Percentiles rank a stretch among this genome's conserved stretches.
Conservation (phyloP, 2,329 filamentous ascomycete genomes). For the Thelonectria olida region DNA sequence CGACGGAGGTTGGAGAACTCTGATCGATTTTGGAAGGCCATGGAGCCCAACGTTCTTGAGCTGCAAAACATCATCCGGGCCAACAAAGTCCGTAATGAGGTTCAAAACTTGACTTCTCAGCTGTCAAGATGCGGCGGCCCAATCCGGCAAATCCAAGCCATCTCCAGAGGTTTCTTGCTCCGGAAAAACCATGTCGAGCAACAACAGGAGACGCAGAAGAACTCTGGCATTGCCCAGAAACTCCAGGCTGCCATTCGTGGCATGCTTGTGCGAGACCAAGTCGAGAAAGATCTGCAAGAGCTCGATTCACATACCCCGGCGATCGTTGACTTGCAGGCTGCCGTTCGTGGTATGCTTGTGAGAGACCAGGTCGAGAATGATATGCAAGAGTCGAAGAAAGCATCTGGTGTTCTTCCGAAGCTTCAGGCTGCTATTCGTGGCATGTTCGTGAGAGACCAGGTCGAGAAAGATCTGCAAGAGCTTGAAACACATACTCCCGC, state of each 20-base stretch:
- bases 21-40: conserved; percentile 73
- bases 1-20: conserved; percentile 70
- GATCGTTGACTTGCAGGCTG: conserved; percentile 70
- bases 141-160: conserved; percentile 71
- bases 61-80: conserved; percentile 85
- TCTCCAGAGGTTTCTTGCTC: conserved; percentile 73
- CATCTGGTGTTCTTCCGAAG: conserved; percentile 61
- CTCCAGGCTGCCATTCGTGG: conserved; percentile 76
- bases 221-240: conserved; percentile 61
- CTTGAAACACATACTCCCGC: conserved; percentile 61
- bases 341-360: too few relatives aligned
- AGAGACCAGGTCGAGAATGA: too few relatives aligned
- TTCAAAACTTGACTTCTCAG: conserved; percentile 64
- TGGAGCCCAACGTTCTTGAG: conserved; percentile 76
- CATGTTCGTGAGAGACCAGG: conserved; percentile 66
- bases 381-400: too few relatives aligned
- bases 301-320: conserved; percentile 61
- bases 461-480: conserved; percentile 61
- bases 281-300: conserved; percentile 61
- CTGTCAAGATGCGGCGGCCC: conserved; percentile 70
- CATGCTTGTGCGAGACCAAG: conserved; percentile 66
- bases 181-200: conserved; percentile 66
- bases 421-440: conserved; percentile 76
- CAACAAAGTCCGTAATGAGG: conserved; percentile 68
- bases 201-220: conserved; percentile 64